Evolutionary conservation across 2,329 filamentous ascomycete species (phyloP).

Genomic region (Stemphylium lycopersici): DNA sequence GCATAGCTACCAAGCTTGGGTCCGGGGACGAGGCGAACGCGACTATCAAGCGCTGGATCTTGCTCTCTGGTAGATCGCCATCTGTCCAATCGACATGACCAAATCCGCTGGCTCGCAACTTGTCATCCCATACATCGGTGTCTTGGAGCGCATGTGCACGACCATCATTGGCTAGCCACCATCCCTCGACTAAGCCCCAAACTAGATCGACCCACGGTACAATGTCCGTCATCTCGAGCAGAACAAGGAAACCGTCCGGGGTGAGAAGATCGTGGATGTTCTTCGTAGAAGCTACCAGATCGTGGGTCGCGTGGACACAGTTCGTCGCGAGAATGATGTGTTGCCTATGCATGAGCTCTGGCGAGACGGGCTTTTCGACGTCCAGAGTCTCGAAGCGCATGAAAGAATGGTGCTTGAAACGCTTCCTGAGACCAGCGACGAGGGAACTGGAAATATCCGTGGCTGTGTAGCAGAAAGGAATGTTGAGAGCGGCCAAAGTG

Average conservation of each 20-base stretch:
- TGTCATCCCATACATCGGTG: slow-evolving; percentile 10
- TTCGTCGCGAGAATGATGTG: slow-evolving; percentile 24
- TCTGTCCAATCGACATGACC: slow-evolving; percentile 21
- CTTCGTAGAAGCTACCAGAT: slow-evolving; percentile 3
- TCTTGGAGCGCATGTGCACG: slow-evolving; percentile 11
- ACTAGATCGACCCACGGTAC: slow-evolving; percentile 26
- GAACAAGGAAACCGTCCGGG: slow-evolving; percentile 15
- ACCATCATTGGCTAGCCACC: slow-evolving; percentile 26
- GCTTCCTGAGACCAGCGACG: slow-evolving; percentile 41
- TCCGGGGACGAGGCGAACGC: slow-evolving; percentile 1
- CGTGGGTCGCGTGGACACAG: slow-evolving; percentile 26
- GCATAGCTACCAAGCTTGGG: no score
- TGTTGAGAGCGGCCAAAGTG: slow-evolving; percentile 29
- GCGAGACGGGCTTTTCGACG: slow-evolving; percentile 38
- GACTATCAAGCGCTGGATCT: slow-evolving; percentile 7
- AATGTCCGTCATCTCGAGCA: slow-evolving; percentile 21
- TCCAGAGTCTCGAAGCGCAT: slow-evolving; percentile 42
- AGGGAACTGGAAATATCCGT: slow-evolving; percentile 49
- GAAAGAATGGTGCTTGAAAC: slow-evolving; percentile 25
- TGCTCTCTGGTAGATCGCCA: slow-evolving; percentile 9
- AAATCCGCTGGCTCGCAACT: slow-evolving; percentile 15
- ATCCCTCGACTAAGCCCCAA: slow-evolving; percentile 31
- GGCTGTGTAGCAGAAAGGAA: slow-evolving; percentile 49
- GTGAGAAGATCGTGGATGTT: slow-evolving; percentile 18
- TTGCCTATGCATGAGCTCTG: slow-evolving; percentile 6